phyloP scores from a whole-genome alignment of 176 grass and related monocot genomes.

The Zoysia japonica region DNA sequence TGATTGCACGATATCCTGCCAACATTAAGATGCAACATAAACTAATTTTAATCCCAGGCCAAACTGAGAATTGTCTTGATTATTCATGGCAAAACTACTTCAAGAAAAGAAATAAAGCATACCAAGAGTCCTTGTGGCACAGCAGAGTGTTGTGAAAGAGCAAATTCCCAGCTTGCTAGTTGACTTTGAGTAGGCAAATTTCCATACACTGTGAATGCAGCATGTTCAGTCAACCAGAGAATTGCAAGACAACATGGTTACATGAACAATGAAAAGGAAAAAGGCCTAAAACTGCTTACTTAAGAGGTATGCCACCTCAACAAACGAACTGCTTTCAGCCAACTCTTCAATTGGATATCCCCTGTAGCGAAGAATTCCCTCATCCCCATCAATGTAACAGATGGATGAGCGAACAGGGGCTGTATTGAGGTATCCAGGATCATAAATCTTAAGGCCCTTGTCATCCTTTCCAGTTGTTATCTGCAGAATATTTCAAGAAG shows the following conservation, averaged over 20 bases:
- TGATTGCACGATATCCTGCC: constrained; percentile 88
- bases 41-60: not conserved
- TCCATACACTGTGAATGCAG: constrained; percentile 64
- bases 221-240: constrained; percentile 19
- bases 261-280: not conserved
- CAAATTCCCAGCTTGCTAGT: constrained; percentile 79
- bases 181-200: constrained; percentile 79
- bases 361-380: constrained; percentile 98
- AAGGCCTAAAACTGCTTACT: constrained; percentile 47
- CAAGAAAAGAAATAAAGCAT: constrained; percentile 22
- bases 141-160: constrained; percentile 91
- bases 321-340: constrained; percentile 82
- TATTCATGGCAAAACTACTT: not conserved
- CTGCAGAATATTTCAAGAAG: constrained; percentile 33
- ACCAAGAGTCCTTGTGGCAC: constrained; percentile 94
- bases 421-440: constrained; percentile 95
- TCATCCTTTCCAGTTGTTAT: constrained; percentile 80
- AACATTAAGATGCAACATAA: not conserved
- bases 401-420: constrained; percentile 83
- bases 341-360: constrained; percentile 97
- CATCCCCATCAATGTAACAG: constrained; percentile 93
- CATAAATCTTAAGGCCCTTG: constrained; percentile 91
- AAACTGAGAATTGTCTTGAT: not conserved
- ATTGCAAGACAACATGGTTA: not conserved
- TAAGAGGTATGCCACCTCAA: constrained; percentile 93